Evolutionary conservation across 2,329 filamentous ascomycete species (phyloP).

Genomic region (Orbilia javanica): DNA sequence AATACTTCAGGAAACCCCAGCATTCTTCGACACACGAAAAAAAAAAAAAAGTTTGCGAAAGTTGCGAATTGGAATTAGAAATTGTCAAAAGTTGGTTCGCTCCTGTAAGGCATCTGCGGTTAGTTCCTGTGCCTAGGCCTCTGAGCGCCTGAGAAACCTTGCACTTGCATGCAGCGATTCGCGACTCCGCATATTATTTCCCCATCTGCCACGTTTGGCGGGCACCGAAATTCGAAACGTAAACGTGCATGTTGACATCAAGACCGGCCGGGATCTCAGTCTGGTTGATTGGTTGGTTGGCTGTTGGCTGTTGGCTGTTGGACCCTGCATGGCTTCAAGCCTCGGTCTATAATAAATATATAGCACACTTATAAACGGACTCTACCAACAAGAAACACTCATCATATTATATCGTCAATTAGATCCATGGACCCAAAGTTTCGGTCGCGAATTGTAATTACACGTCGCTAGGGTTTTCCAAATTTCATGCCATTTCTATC

Average conservation of each 20-base stretch:
- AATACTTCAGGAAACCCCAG: background rate
- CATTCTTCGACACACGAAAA: too few species aligned
- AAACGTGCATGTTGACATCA: conserved; percentile 16
- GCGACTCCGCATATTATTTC: conserved; percentile 43
- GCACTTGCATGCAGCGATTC: conserved; percentile 28
- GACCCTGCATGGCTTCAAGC: background rate
- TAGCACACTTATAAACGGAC: background rate
- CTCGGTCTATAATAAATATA: background rate
- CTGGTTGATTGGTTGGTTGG: background rate
- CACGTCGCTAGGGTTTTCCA: background rate
- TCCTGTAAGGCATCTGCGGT: conserved; percentile 23
- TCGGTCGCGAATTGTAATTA: background rate
- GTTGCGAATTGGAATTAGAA: background rate
- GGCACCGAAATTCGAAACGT: conserved; percentile 31
- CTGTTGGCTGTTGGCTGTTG: background rate
- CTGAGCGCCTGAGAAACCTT: background rate
- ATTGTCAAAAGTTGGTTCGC: background rate
- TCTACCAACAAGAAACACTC: background rate
- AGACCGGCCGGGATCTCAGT: background rate
- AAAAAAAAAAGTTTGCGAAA: too few species aligned
- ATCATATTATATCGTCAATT: too few species aligned
- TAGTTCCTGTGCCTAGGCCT: conserved; percentile 12
- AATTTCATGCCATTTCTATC: conserved; percentile 14
- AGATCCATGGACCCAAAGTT: too few species aligned
- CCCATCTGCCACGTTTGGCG: conserved; percentile 43